Base-by-base conservation (phyloP, 345 rosid genomes). In the Kernera saxatilis region DNA sequence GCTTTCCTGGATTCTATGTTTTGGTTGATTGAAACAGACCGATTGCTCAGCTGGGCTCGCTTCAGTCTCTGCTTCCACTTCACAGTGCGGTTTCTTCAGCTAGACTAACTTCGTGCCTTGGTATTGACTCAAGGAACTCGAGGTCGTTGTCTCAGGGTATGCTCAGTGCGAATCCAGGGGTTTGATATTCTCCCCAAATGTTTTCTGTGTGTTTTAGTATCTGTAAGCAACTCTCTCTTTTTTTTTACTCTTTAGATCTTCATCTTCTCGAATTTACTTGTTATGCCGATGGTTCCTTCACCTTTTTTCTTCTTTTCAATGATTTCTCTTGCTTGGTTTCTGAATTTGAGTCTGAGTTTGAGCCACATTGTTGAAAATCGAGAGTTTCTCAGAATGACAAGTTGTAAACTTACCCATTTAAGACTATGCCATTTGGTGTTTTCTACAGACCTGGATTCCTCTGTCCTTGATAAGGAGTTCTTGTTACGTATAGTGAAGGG, bases 71-170 rank as follows among this genome's bases (percentile, higher is more conserved):
- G 78, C 84, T 89, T 33, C 96, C 93, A 5, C 81, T 89, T 67
- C 81, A 87, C 81, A 77, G 81, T 4, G 93, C 87, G 3, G 88
- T 89, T 27, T 80, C 97, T 45, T 81, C 97, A 5, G 91, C 97
- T 75, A 77, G 90, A 79, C 79, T 89, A 69, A 86, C 88, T 15
- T 89, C 93, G 4, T 86, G 93, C 75, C 93, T 89, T 2, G 89
- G 97, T 70, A 67, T 83, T 26, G 88, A 91, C 77, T 73, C 93
- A 18, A 80, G 56, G 52, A 80, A 78, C 67, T 85, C 91, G n/a
- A 85, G 91, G 80, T 91, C 93, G 39, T 77, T 91, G 86, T 87
- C 89, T 82, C 94, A 88, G 92, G 97, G 93, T 87, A 89, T 85
- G 93, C 83, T 87, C 39, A 82, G 78, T 85, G 92, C 92, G 27